Conservation (phyloP, 805 yeast species). For the Candida michaelii region DNA sequence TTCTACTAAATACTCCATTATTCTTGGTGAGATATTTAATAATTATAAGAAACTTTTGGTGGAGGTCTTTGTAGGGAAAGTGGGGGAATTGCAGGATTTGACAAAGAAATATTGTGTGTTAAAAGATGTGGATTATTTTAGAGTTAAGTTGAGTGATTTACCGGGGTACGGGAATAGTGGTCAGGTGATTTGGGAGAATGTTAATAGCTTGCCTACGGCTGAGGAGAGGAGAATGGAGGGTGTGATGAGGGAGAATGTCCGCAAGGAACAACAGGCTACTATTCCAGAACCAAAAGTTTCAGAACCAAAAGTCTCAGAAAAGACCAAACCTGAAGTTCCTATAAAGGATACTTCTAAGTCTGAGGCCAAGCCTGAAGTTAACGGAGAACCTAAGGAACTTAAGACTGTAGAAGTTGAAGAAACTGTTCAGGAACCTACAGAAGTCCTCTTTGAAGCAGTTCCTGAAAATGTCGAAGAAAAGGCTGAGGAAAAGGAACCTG, state of each 20-base stretch:
- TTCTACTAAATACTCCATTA: constrained; percentile 42
- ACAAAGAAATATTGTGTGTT: constrained; percentile 54
- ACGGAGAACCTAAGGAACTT: background rate
- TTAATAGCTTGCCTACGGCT: constrained; percentile 49
- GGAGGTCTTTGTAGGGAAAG: constrained; percentile 49
- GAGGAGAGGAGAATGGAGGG: constrained; percentile 51
- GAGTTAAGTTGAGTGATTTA: constrained; percentile 57
- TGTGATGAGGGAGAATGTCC: constrained; percentile 42
- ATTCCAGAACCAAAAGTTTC: no score
- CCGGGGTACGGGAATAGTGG: constrained; percentile 64
- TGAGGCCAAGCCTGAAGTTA: background rate
- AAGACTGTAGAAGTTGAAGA: background rate
- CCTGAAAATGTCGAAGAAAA: background rate
- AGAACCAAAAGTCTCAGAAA: no score
- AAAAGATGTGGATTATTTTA: constrained; percentile 62
- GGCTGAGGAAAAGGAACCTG: background rate
- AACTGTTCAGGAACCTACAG: background rate
- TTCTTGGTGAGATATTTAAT: constrained; percentile 52
- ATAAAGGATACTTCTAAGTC: no score
- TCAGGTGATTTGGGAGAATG: constrained; percentile 60
- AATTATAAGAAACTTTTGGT: constrained; percentile 57
- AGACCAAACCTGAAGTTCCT: no score
- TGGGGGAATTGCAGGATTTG: constrained; percentile 47
- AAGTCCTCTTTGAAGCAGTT: constrained; percentile 6
- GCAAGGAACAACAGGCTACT: constrained; percentile 16